These are phyloP conservation scores for Collybia sp. DNA, from an alignment of 768 basidiomycete species.

Conservation along the genomic window DNA sequence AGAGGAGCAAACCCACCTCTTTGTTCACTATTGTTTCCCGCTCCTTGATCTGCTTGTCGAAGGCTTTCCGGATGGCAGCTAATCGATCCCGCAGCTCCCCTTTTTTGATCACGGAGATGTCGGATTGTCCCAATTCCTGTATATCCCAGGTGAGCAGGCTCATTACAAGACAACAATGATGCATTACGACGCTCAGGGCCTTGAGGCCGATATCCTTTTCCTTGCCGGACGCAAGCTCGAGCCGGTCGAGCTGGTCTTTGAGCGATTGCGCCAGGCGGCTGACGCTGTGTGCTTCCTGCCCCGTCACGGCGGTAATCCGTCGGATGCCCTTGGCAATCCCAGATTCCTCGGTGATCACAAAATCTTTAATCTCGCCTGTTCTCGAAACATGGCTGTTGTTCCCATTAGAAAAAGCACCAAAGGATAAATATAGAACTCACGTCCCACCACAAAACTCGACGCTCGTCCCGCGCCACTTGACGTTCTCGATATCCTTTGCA, in stretches of 20 bases:
- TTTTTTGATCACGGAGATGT: slow-evolving; percentile 85
- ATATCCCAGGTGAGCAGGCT: slow-evolving; percentile 1
- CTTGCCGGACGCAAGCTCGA: slow-evolving; percentile 60
- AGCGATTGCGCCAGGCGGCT: slow-evolving; percentile 63
- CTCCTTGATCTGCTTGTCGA: slow-evolving; percentile 84
- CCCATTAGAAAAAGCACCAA: not conserved
- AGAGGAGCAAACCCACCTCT: slow-evolving; percentile 40
- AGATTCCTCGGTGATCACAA: slow-evolving; percentile 92
- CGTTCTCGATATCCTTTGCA: slow-evolving; percentile 76
- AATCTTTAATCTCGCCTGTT: slow-evolving; percentile 96
- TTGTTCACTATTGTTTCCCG: slow-evolving; percentile 74
- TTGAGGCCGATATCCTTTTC: slow-evolving; percentile 90
- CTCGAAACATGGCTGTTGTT: slow-evolving; percentile 81
- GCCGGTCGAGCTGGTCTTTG: slow-evolving; percentile 53
- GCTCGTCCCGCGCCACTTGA: slow-evolving; percentile 87
- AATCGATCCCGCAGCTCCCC: slow-evolving; percentile 74
- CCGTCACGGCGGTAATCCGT: slow-evolving; percentile 90
- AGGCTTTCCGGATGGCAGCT: slow-evolving; percentile 66
- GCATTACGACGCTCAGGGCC: slow-evolving; percentile 65
- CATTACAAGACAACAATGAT: not conserved
- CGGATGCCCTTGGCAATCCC: slow-evolving; percentile 99
- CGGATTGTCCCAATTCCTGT: slow-evolving; percentile 85
- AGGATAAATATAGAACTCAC: slow-evolving; percentile 40
- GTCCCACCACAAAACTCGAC: slow-evolving; percentile 99
- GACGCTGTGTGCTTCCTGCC: slow-evolving; percentile 86